Evolutionary conservation across 164 flowering plant genomes (phyloP).

Genomic region (Berberis vulgaris): DNA sequence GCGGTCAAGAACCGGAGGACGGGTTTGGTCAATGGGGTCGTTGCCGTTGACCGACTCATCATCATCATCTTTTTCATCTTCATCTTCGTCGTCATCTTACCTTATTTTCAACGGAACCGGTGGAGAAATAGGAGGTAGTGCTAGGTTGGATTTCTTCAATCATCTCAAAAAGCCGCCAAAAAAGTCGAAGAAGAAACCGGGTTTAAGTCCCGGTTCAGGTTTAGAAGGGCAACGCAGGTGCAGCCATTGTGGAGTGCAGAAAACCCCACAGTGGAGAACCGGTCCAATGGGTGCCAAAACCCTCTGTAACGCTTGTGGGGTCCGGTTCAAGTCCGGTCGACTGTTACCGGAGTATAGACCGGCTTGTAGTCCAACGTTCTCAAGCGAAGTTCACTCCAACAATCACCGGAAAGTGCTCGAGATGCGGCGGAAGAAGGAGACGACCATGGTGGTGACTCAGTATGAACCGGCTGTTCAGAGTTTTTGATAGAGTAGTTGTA

Average conservation of each 20-base stretch:
- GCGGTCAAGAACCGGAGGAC: slow-evolving; percentile 25
- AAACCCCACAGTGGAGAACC: slow-evolving; percentile 92
- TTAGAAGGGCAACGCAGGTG: slow-evolving; percentile 36
- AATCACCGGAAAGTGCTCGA: slow-evolving; percentile 79
- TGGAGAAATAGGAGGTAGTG: neutral
- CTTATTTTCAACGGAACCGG: slow-evolving; percentile 8
- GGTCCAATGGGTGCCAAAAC: slow-evolving; percentile 87
- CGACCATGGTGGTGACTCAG: slow-evolving; percentile 8
- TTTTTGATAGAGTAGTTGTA: neutral
- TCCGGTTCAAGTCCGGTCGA: slow-evolving; percentile 85
- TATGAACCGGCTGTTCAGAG: neutral
- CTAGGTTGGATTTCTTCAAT: slow-evolving; percentile 12
- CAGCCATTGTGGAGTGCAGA: slow-evolving; percentile 71
- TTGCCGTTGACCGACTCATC: slow-evolving; percentile 19
- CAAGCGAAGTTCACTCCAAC: slow-evolving; percentile 63
- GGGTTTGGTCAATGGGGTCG: slow-evolving; percentile 26
- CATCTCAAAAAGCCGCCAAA: slow-evolving; percentile 26
- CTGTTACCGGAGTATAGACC: slow-evolving; percentile 83
- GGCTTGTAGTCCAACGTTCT: slow-evolving; percentile 80
- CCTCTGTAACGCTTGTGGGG: slow-evolving; percentile 90
- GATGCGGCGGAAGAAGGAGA: slow-evolving; percentile 57
- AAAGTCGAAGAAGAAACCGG: slow-evolving; percentile 32
- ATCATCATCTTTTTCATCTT: slow-evolving; percentile 25
- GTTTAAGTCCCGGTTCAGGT: slow-evolving; percentile 8
- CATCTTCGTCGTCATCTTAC: slow-evolving; percentile 20